Evolutionary conservation across 306 rosid species (phyloP).

Genomic region (Acacia acuminata): DNA sequence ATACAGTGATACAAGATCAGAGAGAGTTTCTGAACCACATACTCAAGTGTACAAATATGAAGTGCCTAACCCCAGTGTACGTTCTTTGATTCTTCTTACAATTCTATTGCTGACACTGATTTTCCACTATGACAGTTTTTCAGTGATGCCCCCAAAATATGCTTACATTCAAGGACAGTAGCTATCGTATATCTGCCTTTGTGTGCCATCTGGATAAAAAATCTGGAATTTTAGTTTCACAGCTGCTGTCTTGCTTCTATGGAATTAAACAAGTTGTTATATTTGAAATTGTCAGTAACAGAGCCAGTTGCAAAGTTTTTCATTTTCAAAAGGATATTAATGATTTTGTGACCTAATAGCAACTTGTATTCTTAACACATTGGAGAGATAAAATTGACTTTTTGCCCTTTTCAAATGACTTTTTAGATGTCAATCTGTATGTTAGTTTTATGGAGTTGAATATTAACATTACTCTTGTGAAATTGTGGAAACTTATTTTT

Average conservation of each 20-base stretch:
- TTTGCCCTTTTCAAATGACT: background rate
- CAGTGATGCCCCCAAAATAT: background rate
- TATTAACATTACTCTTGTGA: constrained; percentile 12
- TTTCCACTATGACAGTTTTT: background rate
- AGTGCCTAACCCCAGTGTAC: constrained; percentile 86
- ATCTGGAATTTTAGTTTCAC: background rate
- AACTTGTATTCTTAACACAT: background rate
- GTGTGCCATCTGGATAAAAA: background rate
- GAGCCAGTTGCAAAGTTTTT: background rate
- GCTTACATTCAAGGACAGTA: background rate
- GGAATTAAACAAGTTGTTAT: background rate
- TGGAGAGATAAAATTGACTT: background rate
- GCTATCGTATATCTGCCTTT: background rate
- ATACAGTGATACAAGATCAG: constrained; percentile 72
- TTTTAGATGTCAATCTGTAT: background rate
- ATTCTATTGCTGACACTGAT: constrained; percentile 13
- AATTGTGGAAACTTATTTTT: background rate
- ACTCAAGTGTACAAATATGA: constrained; percentile 85
- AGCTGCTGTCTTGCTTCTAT: background rate
- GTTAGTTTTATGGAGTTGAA: background rate
- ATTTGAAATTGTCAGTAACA: background rate
- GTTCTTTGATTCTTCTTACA: constrained; percentile 32
- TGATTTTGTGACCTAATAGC: background rate
- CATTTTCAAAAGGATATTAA: background rate
- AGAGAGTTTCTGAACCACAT: constrained; percentile 78